A percentile compares a stretch with the other conserved stretches of the same genome.
These are phyloP conservation scores for Allantophomopsis cytisporea DNA, from an alignment of 2,329 filamentous ascomycete genomes.

Conservation along the genomic window DNA sequence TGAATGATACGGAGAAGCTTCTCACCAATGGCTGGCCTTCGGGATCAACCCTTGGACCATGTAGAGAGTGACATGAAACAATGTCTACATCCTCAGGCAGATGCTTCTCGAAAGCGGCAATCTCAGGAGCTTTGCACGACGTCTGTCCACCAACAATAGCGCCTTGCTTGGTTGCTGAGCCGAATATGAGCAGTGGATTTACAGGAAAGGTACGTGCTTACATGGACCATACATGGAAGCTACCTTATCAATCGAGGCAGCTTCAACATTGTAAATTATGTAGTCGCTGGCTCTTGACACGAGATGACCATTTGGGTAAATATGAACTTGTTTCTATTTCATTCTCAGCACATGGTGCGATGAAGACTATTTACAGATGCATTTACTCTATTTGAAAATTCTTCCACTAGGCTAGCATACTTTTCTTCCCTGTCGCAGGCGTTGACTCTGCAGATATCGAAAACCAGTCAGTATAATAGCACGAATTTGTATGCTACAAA, in stretches of 20 bases:
- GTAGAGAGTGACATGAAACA: constrained; percentile 89
- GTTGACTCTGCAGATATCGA: constrained; percentile 53
- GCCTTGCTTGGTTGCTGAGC: constrained; percentile 75
- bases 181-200: constrained; percentile 5
- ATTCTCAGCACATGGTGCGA: constrained; percentile 20
- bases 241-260: constrained; percentile 75
- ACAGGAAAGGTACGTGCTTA: constrained; percentile 34
- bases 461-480: too few species aligned
- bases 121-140: constrained; percentile 95
- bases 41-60: constrained; percentile 82
- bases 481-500: too few species aligned
- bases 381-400: constrained; percentile 81
- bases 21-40: constrained; percentile 76
- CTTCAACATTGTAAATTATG: constrained; percentile 97
- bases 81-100: constrained; percentile 84
- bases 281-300: constrained; percentile 96
- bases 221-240: constrained; percentile 86
- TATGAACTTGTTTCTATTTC: constrained; percentile 67
- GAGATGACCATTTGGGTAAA: constrained; percentile 86
- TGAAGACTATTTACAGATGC: constrained; percentile 24
- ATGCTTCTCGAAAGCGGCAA: constrained; percentile 81
- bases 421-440: constrained; percentile 90
- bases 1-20: constrained; percentile 1
- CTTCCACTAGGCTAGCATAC: constrained; percentile 64
- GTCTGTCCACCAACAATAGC: constrained; percentile 97